Evolutionary conservation across 495 filamentous ascomycete species (phyloP).

Genomic region (Tuber microsphaerosporum): DNA sequence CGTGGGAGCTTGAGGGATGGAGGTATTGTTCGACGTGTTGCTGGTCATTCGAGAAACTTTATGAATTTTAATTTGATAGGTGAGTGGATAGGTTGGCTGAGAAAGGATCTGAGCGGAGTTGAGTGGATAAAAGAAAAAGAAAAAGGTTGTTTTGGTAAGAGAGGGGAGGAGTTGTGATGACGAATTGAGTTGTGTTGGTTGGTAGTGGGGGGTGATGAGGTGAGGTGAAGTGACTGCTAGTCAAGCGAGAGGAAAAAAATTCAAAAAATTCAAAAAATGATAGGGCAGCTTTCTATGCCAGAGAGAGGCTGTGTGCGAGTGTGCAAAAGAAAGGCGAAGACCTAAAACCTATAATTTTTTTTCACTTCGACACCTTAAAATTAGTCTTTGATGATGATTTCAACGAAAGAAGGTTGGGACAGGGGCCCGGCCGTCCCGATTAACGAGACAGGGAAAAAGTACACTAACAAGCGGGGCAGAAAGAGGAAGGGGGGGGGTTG

Average conservation of each 20-base stretch:
- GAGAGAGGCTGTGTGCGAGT: not conserved
- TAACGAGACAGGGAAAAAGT: not conserved
- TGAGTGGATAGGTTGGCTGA: not conserved
- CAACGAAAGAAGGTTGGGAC: not conserved
- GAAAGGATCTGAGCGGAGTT: not conserved
- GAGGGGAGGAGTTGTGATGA: not conserved
- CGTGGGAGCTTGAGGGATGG: conserved; percentile 37
- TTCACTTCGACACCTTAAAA: not conserved
- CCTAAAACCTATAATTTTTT: not conserved
- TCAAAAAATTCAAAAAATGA: conserved; percentile 1
- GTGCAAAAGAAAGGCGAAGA: not conserved
- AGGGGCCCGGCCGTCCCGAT: not conserved
- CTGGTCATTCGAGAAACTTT: conserved; percentile 43
- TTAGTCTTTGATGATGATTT: not conserved
- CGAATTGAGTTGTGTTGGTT: not conserved
- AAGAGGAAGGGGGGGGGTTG: not conserved
- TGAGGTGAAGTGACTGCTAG: conserved; percentile 8
- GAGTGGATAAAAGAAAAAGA: not conserved
- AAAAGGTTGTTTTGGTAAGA: not conserved
- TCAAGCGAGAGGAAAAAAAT: conserved; percentile 24
- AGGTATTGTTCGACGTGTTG: conserved; percentile 37
- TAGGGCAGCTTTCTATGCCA: not conserved
- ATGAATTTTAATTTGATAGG: conserved; percentile 37
- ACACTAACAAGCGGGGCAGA: not conserved
- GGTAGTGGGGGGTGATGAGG: conserved; percentile 1